Evolutionary conservation across 495 filamentous ascomycete genomes (phyloP).

Genomic region (Daldinia loculata): DNA sequence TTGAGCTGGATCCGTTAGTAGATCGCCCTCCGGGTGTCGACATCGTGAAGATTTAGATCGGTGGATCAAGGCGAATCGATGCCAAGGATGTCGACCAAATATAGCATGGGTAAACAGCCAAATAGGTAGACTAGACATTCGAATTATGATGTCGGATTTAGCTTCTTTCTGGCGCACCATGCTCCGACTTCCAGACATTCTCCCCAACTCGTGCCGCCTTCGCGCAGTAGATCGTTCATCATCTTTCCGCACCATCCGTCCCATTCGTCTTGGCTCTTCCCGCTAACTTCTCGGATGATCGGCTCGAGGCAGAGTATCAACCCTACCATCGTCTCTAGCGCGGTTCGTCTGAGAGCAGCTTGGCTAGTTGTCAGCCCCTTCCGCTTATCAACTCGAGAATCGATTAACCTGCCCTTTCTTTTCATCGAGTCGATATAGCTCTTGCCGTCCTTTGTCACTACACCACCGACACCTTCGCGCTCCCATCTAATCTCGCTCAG

Average conservation of each 20-base stretch:
- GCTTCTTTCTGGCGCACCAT: conserved; percentile 87
- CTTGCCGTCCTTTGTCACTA: conserved; percentile 62
- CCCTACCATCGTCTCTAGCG: conserved; percentile 81
- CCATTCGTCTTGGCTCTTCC: conserved; percentile 91
- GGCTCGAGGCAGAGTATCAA: conserved; percentile 90
- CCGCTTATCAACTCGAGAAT: conserved; percentile 32
- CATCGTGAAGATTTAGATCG: conserved; percentile 16
- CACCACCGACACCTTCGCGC: conserved; percentile 69
- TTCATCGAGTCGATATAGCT: conserved; percentile 56
- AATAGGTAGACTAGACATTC: conserved; percentile 13
- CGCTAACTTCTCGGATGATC: conserved; percentile 79
- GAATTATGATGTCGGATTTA: conserved; percentile 21
- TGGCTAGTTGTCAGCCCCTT: conserved; percentile 74
- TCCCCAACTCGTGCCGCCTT: conserved; percentile 79
- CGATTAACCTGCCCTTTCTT: conserved; percentile 42
- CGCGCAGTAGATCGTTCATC: conserved; percentile 82
- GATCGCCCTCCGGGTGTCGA: conserved; percentile 12
- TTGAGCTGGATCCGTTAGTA: conserved; percentile 8
- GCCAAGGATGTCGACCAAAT: conserved; percentile 27
- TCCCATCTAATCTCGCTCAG: conserved; percentile 91
- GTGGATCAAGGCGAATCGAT: conserved; percentile 18
- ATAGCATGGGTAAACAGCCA: conserved; percentile 13
- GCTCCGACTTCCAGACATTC: conserved; percentile 93
- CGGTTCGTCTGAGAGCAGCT: conserved; percentile 76
- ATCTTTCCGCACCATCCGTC: conserved; percentile 88